Conservation (phyloP, 2,329 filamentous ascomycete species). For the Fusarium begoniae region DNA sequence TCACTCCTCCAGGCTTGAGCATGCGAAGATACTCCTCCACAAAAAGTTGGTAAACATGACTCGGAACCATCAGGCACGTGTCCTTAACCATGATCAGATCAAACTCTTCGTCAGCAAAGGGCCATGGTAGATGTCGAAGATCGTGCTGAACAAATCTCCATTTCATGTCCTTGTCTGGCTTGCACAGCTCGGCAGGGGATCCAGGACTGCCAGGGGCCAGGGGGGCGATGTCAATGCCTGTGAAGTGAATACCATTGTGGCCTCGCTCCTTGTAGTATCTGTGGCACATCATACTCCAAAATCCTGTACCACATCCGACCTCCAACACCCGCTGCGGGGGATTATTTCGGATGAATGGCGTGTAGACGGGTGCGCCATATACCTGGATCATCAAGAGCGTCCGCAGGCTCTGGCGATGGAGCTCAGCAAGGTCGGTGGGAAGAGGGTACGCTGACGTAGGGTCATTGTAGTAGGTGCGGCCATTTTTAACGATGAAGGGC, state of each 20-base stretch:
- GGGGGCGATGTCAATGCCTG: constrained; percentile 82
- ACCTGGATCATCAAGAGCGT: constrained; percentile 84
- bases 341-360: constrained; percentile 69
- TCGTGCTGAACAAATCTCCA: constrained; percentile 93
- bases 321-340: constrained; percentile 84
- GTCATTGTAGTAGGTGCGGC: constrained; percentile 84
- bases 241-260: constrained; percentile 76
- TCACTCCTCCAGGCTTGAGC: constrained; percentile 77
- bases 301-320: constrained; percentile 84
- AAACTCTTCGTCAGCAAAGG: constrained; percentile 82
- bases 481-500: constrained; percentile 77
- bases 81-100: constrained; percentile 92
- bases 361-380: constrained; percentile 82
- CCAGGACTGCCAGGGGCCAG: constrained; percentile 60
- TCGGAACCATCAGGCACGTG: constrained; percentile 72
- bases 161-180: constrained; percentile 76
- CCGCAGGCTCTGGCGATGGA: constrained; percentile 86
- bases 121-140: constrained; percentile 77
- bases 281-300: constrained; percentile 91
- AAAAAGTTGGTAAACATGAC: constrained; percentile 63
- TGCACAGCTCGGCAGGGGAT: constrained; percentile 50
- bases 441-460: constrained; percentile 79
- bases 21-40: constrained; percentile 81
- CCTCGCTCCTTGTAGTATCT: constrained; percentile 78
- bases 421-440: constrained; percentile 85